Evolutionary conservation across 2,329 filamentous ascomycete species (phyloP).

Genomic region (Aspergillus brasiliensis): DNA sequence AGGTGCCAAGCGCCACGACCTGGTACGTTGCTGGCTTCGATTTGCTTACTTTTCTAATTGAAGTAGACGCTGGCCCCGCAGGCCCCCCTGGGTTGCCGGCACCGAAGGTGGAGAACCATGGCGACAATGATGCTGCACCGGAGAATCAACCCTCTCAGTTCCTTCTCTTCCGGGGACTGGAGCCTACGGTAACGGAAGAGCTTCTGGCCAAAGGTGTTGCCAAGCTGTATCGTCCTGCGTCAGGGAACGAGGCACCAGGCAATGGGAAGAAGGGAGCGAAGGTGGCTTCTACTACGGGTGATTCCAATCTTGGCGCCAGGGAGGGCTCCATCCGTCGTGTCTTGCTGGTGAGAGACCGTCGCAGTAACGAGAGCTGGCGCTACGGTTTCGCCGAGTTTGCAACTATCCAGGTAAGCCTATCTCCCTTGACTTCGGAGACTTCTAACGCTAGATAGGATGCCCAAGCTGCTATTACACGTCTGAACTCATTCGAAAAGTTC

Average conservation of each 20-base stretch:
- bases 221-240: conserved; percentile 67
- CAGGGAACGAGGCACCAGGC: conserved; percentile 34
- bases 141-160: conserved; percentile 71
- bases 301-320: conserved; percentile 68
- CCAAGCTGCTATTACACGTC: conserved; percentile 70
- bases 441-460: conserved; percentile 57
- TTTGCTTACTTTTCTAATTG: conserved; percentile 15
- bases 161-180: conserved; percentile 71
- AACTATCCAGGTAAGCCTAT: conserved; percentile 58
- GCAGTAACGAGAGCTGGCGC: conserved; percentile 71
- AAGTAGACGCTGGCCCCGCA: conserved; percentile 29
- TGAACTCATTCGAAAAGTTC: conserved; percentile 71
- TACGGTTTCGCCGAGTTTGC: conserved; percentile 86
- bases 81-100: conserved; percentile 41
- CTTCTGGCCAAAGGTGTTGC: conserved; percentile 71
- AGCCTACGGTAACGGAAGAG: conserved; percentile 70
- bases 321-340: conserved; percentile 75
- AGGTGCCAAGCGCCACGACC: conserved; percentile 59
- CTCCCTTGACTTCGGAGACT: not conserved
- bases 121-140: conserved; percentile 57
- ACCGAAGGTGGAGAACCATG: conserved; percentile 52
- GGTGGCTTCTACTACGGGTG: conserved; percentile 58
- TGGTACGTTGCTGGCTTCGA: conserved; percentile 42
- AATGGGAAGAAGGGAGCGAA: conserved; percentile 52
- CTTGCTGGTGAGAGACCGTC: conserved; percentile 73